Conservation (phyloP, 2,329 filamentous ascomycete genomes). For the Diaporthe helianthi region DNA sequence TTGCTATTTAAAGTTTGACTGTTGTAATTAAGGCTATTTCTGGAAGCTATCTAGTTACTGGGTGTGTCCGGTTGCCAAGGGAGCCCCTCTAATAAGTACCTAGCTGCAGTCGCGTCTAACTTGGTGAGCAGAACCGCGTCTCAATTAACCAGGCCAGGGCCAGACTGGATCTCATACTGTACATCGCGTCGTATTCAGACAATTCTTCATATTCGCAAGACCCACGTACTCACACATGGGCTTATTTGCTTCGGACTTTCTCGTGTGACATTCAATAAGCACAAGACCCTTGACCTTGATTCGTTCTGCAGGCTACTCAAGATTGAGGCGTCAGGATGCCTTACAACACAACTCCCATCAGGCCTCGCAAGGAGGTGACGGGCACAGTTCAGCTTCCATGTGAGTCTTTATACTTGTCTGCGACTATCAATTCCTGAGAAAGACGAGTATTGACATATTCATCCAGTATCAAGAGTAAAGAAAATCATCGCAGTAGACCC, state of each 20-base stretch:
- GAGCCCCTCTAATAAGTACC: no score
- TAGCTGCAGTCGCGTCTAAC: conserved; percentile 23
- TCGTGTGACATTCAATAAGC: background rate
- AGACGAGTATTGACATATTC: conserved; percentile 1
- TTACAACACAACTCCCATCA: conserved; percentile 86
- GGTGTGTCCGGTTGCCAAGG: no score
- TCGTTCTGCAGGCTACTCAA: background rate
- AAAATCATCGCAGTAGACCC: conserved; percentile 92
- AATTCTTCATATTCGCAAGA: background rate
- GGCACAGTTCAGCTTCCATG: conserved; percentile 85
- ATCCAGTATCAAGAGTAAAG: conserved; percentile 87
- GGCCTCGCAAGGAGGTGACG: conserved; percentile 80
- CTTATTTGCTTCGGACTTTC: background rate
- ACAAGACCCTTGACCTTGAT: background rate
- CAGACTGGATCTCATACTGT: background rate
- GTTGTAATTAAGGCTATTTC: no score
- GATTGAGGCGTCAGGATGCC: conserved; percentile 67
- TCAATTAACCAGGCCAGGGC: conserved; percentile 30
- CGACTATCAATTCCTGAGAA: no score
- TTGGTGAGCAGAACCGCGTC: conserved; percentile 33
- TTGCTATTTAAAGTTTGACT: no score
- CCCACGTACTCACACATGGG: background rate
- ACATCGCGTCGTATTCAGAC: background rate
- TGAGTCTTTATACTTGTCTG: conserved; percentile 55
- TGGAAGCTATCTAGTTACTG: no score